Base-by-base conservation (phyloP, 2,329 filamentous ascomycete species). In the Penicillium sp. region DNA sequence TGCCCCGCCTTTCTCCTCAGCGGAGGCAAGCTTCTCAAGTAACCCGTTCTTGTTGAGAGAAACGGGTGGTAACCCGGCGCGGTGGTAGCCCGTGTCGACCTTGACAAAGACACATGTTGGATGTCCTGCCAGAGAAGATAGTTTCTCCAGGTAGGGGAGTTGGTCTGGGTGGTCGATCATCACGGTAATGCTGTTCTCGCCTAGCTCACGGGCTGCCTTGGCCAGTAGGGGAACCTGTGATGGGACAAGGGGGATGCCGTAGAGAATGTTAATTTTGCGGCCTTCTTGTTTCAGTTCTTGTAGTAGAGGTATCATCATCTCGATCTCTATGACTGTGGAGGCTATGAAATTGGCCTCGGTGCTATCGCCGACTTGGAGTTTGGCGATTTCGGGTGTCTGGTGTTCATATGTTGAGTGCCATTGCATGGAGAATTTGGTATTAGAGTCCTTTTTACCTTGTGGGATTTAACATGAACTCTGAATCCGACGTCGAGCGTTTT, bases 391-490 rank as follows among this genome's bases (percentile, higher is more conserved):
- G 6, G 73, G 71, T 0, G 85, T 88, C 82, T 85, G 28, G 5
- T 7, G 15, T 24, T 24, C 24, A 19, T 52, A 26, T 44, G 28
- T 37, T 38, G 5, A 41, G 17, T 39, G 17, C 17, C 7, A 21
- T 43, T 19, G 5, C 15, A 26, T 15, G 13, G n/a, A 22, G 3
- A 12, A n/a, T 10, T 6, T 41, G 22, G 5, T 8, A 19, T 12
- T 10, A 6, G 15, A 7, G 9, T 1, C 0, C 4, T 48, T 61
- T 61, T 48, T 68, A 84, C 84, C 73, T 93, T 93, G 67, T 93
- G 87, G 21, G 85, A 89, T 70, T 93, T 93, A 52, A 91, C 81
- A 65, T 93, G 87, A 1, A 84, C 83, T 51, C 87, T 75, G 72
- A 88, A 91, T 6, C 76, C 77, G 22, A 90, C 73, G 0, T 76